Conservation (phyloP, 257 asterid species). For the Penstemon davidsonii region DNA sequence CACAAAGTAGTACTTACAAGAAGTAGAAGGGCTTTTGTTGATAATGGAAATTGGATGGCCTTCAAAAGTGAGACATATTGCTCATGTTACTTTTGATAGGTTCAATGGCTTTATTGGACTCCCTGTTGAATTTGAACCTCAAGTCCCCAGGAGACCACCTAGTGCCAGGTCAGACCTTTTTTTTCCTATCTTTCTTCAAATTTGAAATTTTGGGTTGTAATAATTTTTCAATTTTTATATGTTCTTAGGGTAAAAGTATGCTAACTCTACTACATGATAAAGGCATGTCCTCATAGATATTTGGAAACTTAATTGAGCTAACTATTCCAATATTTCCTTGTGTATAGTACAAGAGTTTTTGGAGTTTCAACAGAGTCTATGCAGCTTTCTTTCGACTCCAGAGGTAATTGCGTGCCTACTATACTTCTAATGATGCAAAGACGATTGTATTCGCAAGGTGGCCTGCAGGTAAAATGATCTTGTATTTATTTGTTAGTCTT, state of each 20-base stretch:
- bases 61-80: conserved; percentile 54
- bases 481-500: not conserved
- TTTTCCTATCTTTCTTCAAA: not conserved
- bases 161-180: conserved; percentile 55
- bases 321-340: conserved; percentile 10
- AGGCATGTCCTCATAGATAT: too few relatives aligned
- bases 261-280: too few relatives aligned
- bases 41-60: conserved; percentile 67
- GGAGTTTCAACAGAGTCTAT: conserved; percentile 94
- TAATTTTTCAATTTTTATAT: too few relatives aligned
- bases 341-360: conserved; percentile 69
- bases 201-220: not conserved
- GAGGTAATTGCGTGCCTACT: conserved; percentile 88
- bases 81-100: conserved; percentile 70
- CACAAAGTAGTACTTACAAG: conserved; percentile 8
- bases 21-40: conserved; percentile 22
- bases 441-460: conserved; percentile 70
- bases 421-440: conserved; percentile 89
- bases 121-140: conserved; percentile 68
- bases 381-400: conserved; percentile 85
- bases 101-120: conserved; percentile 64
- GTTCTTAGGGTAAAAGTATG: too few relatives aligned
- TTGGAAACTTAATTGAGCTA: too few relatives aligned
- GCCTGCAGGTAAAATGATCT: conserved; percentile 59
- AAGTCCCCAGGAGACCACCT: conserved; percentile 58